Base-by-base conservation (phyloP, 2,329 filamentous ascomycete genomes). In the Ophiostoma angusticollis region DNA sequence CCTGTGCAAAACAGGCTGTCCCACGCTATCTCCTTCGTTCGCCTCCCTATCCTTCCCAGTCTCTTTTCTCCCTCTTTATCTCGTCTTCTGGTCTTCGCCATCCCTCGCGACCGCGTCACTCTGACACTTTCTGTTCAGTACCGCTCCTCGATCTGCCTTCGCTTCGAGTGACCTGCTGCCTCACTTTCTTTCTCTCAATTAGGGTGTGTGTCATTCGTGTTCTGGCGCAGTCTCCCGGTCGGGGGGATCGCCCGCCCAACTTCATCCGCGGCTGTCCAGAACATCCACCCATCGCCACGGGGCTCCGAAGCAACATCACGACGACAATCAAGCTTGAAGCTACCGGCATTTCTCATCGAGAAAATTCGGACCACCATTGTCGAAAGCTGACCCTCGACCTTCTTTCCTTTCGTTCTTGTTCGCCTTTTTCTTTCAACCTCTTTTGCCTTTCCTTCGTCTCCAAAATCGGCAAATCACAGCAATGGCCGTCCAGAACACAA, bases 401-500 rank as follows among this genome's bases (percentile, higher is more conserved):
- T n/a, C n/a, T n/a, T n/a, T n/a, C n/a, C n/a, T n/a, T n/a, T n/a
- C n/a, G n/a, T n/a, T n/a, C n/a, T n/a, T n/a, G n/a, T 28, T 5
- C 17, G 19, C 12, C 18, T 24, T 16, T 23, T 24, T n/a, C 28
- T 25, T 31, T 37, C 21, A 7, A 25, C 14, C 21, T 9, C 21
- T n/a, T 19, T 12, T 23, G n/a, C n/a, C n/a, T n/a, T n/a, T n/a
- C n/a, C n/a, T n/a, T n/a, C n/a, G n/a, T n/a, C n/a, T n/a, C n/a
- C n/a, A n/a, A n/a, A n/a, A n/a, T n/a, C n/a, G n/a, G n/a, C 31
- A 22, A 24, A 21, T 18, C n/a, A 32, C 33, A 18, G 46, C 46
- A 44, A 47, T 44, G 6, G 17, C 45, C 25, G 33, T 42, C 14
- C 9, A 39, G 2, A 40, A 18, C 18, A 44, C 37, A 5, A 57